Evolutionary conservation across 1,139 yeast genomes (phyloP).

Genomic region (Candida sanyaensis): DNA sequence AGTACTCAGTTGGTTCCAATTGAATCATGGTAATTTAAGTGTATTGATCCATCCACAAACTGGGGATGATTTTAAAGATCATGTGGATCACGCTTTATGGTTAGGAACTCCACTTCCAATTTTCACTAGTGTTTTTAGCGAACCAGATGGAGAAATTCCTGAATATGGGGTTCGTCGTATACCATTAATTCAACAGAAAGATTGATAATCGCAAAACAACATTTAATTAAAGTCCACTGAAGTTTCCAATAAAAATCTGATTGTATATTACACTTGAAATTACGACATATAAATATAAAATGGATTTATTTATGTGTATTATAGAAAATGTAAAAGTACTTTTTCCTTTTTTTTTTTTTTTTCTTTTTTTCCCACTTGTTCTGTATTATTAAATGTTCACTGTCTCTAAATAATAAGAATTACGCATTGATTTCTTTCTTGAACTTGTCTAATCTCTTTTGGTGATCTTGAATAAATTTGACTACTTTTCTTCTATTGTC

Average conservation of each 20-base stretch:
- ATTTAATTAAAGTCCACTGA: background rate
- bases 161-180: slow-evolving; percentile 21
- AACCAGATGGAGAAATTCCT: slow-evolving; percentile 18
- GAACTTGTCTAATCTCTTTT: slow-evolving; percentile 58
- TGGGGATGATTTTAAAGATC: slow-evolving; percentile 30
- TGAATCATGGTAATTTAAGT: slow-evolving; percentile 29
- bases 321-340: background rate
- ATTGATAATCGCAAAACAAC: slow-evolving; percentile 12
- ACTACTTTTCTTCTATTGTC: slow-evolving; percentile 60
- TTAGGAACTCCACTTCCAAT: slow-evolving; percentile 28
- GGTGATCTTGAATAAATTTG: slow-evolving; percentile 59
- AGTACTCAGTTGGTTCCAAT: slow-evolving; percentile 33
- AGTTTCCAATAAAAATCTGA: background rate
- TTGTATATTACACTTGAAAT: background rate
- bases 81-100: slow-evolving; percentile 33
- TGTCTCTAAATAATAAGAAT: background rate
- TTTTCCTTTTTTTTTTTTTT: too few species aligned
- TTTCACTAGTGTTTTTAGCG: slow-evolving; percentile 20
- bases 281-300: background rate
- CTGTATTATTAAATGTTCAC: too few species aligned
- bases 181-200: slow-evolving; percentile 17
- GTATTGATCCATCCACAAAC: slow-evolving; percentile 37
- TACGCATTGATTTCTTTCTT: slow-evolving; percentile 33
- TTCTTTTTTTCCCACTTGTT: too few species aligned
- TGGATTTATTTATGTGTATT: background rate